Evolutionary conservation across 208 protist species (phyloP).

Genomic region (Lotmaria passim): DNA sequence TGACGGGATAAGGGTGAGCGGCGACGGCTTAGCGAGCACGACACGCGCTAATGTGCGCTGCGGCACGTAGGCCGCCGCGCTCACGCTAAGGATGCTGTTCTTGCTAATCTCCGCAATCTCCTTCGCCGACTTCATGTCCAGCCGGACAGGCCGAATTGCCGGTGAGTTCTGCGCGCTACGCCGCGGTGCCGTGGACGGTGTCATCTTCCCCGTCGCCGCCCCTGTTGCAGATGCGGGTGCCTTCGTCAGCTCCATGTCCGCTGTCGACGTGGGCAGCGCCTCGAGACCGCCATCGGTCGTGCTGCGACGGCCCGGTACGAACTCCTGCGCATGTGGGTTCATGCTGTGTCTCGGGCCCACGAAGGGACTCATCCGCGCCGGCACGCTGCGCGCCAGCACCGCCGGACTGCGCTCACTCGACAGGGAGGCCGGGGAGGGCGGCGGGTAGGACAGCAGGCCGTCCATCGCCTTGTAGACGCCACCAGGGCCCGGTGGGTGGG

Average conservation of each 20-base stretch:
- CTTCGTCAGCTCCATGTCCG: constrained; percentile 51
- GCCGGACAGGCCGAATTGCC: constrained; percentile 27
- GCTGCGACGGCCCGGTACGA: constrained; percentile 52
- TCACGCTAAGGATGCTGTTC: constrained; percentile 53
- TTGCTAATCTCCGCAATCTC: constrained; percentile 74
- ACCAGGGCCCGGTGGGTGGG: neutral
- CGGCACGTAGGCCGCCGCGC: constrained; percentile 63
- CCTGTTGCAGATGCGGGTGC: neutral
- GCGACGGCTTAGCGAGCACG: constrained; percentile 60
- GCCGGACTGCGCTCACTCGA: constrained; percentile 34
- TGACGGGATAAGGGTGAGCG: constrained; percentile 57
- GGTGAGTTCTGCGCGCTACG: constrained; percentile 33
- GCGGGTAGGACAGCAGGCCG: constrained; percentile 11
- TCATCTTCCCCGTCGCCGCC: neutral
- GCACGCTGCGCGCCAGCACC: constrained; percentile 45
- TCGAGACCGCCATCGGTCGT: constrained; percentile 38
- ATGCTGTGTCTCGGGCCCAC: constrained; percentile 48
- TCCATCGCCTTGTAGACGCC: neutral
- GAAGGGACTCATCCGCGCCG: constrained; percentile 75
- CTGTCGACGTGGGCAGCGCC: constrained; percentile 71
- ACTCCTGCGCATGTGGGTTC: constrained; percentile 81
- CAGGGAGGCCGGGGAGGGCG: constrained; percentile 20
- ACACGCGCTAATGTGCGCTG: constrained; percentile 72
- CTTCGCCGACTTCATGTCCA: constrained; percentile 49
- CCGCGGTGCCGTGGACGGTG: neutral